Evolutionary conservation across 225 moss, liverwort and hornwort species (phyloP).

Genomic region (Pseudoscleropodium purum): DNA sequence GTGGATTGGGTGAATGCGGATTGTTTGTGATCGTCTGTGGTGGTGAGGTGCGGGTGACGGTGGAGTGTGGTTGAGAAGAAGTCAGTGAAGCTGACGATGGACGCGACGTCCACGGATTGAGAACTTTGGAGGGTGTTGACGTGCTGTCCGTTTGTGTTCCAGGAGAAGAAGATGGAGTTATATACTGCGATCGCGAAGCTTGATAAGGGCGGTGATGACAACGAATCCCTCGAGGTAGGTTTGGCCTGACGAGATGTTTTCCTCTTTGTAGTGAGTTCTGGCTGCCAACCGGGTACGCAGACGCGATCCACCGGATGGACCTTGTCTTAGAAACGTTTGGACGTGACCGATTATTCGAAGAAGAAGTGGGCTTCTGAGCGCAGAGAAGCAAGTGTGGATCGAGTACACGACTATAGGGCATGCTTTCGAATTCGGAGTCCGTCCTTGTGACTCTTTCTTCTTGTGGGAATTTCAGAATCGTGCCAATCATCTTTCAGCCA

Average conservation of each 20-base stretch:
- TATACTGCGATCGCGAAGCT: slow-evolving; percentile 81
- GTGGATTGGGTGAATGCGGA: not conserved
- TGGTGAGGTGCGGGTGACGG: not conserved
- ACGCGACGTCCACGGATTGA: not conserved
- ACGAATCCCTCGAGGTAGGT: slow-evolving; percentile 65
- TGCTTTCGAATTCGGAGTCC: not conserved
- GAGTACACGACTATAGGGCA: not conserved
- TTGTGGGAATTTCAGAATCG: slow-evolving; percentile 37
- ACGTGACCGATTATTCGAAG: not conserved
- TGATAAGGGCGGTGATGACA: slow-evolving; percentile 71
- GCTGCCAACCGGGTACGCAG: not conserved
- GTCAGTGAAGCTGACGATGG: not conserved
- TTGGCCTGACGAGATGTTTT: not conserved
- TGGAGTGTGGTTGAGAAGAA: not conserved
- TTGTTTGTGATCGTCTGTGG: not conserved
- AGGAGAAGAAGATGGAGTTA: slow-evolving; percentile 87
- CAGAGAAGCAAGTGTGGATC: not conserved
- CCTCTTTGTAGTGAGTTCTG: not conserved
- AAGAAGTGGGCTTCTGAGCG: not conserved
- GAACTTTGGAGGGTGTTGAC: not conserved
- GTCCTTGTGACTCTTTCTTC: not conserved
- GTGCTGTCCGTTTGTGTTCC: not conserved
- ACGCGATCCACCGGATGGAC: not conserved
- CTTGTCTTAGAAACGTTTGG: not conserved
- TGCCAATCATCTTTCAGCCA: slow-evolving; percentile 59